Evolutionary conservation across 495 filamentous ascomycete species (phyloP).

Genomic region (Cetradonia linearis): DNA sequence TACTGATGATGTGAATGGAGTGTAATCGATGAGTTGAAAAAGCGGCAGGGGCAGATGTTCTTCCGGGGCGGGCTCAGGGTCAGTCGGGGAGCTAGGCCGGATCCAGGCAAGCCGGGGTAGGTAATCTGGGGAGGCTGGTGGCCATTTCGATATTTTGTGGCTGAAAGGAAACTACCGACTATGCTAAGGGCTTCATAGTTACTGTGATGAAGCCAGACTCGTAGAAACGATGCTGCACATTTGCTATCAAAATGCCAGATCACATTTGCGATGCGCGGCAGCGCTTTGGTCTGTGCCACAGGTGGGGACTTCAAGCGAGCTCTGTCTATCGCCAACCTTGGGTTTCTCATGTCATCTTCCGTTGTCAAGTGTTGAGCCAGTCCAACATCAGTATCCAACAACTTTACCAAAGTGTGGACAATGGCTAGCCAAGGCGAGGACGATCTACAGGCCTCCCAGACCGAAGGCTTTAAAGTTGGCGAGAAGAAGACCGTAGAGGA

Average conservation of each 20-base stretch:
- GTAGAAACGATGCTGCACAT: not conserved
- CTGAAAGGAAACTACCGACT: not conserved
- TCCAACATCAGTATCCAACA: not conserved
- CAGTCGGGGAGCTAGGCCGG: not conserved
- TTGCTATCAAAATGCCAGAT: not conserved
- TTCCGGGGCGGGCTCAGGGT: slow-evolving; percentile 13
- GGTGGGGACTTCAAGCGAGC: slow-evolving; percentile 13
- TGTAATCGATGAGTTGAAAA: slow-evolving; percentile 12
- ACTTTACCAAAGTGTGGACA: slow-evolving; percentile 11
- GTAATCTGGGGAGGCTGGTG: slow-evolving; percentile 2
- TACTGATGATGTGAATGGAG: slow-evolving; percentile 3
- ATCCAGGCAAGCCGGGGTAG: not conserved
- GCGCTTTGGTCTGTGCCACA: slow-evolving; percentile 20
- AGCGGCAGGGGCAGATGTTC: slow-evolving; percentile 4
- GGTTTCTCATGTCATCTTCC: slow-evolving; percentile 1
- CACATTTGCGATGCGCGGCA: slow-evolving; percentile 7
- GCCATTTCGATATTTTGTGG: not conserved
- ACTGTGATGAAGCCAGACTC: not conserved
- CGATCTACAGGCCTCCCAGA: slow-evolving; percentile 75
- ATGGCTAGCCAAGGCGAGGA: slow-evolving; percentile 45
- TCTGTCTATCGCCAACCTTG: not conserved
- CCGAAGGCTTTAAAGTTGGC: slow-evolving; percentile 92
- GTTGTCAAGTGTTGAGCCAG: not conserved
- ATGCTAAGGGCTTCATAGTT: not conserved
- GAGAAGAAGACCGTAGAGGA: slow-evolving; percentile 96